Base-by-base conservation (phyloP, 176 grass and related monocot genomes). In the Alopecurus myosuroides region DNA sequence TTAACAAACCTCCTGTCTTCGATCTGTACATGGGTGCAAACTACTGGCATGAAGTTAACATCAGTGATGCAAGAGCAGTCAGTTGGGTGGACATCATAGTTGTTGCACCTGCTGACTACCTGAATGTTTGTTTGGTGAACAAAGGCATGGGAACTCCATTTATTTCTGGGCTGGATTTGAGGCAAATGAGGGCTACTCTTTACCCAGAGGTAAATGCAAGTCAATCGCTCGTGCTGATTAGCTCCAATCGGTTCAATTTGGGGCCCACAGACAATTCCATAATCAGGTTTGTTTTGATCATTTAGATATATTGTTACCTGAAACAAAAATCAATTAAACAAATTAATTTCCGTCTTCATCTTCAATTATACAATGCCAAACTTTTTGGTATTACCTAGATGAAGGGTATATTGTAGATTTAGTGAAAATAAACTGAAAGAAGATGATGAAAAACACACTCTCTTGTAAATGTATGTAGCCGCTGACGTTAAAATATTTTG, bases 51-150 rank as follows among this genome's bases (percentile, higher is more conserved):
- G 74, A 82, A 14, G 50, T 89, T 11, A 5, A 69, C 4, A 76
- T 94, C 65, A 51, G 19, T 13, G 60, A 1, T 61, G 48, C 35
- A 33, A 25, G 76, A 72, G 10, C 1, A 4, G 49, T 34, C 56
- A 83, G 84, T 36, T 70, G 48, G 67, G 66, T 83, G 15, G 92
- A 94, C 58, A 64, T 89, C 42, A 87, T 89, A 39, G 46, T 51
- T 67, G 55, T 86, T 3, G 84, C 89, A 58, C 70, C 84, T 62
- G 17, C 35, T 12, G 46, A 87, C 52, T 87, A 85, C 65, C 45
- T 94, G 76, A 81, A 86, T 70, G 77, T 89, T 74, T 94, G 92
- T 45, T 70, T 94, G 26, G 81, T 89, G 23, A 79, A 85, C 23
- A 91, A 40, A 65, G 77, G 84, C 17, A 75, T 25, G 2, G 92